phyloP scores from a whole-genome alignment of 2,329 filamentous ascomycete genomes.

The Ascocoryne sarcoides region DNA sequence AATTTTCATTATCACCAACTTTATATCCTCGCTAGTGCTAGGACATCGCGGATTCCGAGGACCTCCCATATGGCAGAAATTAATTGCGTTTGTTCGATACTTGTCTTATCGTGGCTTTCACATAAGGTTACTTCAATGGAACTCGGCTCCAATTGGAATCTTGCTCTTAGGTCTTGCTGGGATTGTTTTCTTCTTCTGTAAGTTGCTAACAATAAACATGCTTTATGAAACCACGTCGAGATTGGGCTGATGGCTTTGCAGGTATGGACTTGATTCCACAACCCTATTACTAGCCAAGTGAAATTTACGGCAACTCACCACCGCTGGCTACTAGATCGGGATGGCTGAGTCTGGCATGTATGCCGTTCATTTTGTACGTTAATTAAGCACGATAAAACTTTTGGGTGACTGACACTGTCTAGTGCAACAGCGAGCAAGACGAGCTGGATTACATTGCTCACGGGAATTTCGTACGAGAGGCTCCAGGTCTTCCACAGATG shows the following conservation, averaged over 20 bases:
- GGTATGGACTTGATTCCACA: conserved; percentile 1
- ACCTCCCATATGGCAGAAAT: background rate
- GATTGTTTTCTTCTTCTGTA: conserved; percentile 5
- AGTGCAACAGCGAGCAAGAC: conserved; percentile 5
- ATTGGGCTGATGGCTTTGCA: background rate
- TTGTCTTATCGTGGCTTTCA: conserved; percentile 4
- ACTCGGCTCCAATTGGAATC: conserved; percentile 2
- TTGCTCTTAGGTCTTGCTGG: conserved; percentile 1
- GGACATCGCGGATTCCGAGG: background rate
- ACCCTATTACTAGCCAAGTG: conserved; percentile 3
- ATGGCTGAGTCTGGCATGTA: conserved; percentile 2
- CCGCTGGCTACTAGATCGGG: conserved; percentile 3
- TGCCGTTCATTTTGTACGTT: conserved; percentile 7
- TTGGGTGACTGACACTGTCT: background rate
- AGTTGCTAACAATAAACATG: background rate
- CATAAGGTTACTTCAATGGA: background rate
- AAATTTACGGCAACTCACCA: conserved; percentile 1
- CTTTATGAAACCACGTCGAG: background rate
- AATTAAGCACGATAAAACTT: background rate
- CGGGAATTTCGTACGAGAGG: conserved; percentile 4
- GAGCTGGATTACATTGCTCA: conserved; percentile 4
- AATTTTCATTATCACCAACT: conserved; percentile 2
- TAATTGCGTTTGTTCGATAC: conserved; percentile 1
- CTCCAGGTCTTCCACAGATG: conserved; percentile 7
- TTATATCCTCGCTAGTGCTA: background rate